These are phyloP conservation scores for Nicotiana sylvestris DNA, from an alignment of 257 asterid species.

Conservation along the genomic window DNA sequence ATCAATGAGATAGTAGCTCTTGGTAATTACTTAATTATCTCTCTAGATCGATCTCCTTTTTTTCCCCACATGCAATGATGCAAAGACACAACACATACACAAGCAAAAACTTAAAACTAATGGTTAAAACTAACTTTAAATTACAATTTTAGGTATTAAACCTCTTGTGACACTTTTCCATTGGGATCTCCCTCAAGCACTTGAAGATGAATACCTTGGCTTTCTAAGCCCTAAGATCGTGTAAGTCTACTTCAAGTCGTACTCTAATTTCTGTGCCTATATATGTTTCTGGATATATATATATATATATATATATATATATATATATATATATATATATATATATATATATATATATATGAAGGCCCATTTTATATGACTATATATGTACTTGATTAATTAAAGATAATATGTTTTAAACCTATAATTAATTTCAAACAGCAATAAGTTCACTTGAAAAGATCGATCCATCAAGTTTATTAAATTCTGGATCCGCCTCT, in stretches of 20 bases:
- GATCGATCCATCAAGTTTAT: neutral
- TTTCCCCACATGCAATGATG: no score
- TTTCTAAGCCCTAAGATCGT: slow-evolving; percentile 46
- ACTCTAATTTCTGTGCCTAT: neutral
- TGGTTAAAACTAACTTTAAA: neutral
- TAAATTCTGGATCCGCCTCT: neutral
- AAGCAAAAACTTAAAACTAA: neutral
- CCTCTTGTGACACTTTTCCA: slow-evolving; percentile 64
- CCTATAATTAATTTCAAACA: no score
- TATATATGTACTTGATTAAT: no score
- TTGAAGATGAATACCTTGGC: slow-evolving; percentile 66
- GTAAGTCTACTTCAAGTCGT: slow-evolving; percentile 29
- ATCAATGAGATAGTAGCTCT: slow-evolving; percentile 48
- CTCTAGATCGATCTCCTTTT: no score
- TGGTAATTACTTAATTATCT: slow-evolving; percentile 23
- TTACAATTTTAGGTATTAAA: slow-evolving; percentile 31
- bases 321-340: no score
- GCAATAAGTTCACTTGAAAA: neutral
- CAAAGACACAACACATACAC: neutral
- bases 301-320: no score
- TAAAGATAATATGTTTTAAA: no score
- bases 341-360: no score
- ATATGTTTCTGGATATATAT: neutral
- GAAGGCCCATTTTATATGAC: neutral
- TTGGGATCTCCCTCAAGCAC: slow-evolving; percentile 76